Base-by-base conservation (phyloP, 805 yeast genomes). In the Ogataea chonburiensis region DNA sequence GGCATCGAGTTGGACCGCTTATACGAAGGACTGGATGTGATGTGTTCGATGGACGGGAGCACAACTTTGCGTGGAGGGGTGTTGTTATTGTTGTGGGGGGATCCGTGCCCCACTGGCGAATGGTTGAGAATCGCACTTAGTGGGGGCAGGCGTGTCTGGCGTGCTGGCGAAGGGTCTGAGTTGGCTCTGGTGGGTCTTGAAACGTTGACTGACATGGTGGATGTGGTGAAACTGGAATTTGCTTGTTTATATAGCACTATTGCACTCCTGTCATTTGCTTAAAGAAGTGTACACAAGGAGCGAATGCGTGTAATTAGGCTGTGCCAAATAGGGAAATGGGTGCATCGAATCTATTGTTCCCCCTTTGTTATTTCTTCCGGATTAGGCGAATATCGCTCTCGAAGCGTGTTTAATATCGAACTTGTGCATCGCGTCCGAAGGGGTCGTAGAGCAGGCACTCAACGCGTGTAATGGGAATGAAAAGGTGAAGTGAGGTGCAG, bases 11-110 rank as follows among this genome's bases (percentile, higher is more conserved):
- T 36, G 23, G 59, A 50, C 36, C 50, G 46, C 24, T 43, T 41
- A 31, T 45, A 45, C 5, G 38, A 44, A 3, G 59, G 56, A 37
- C 53, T 52, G 17, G 57, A 45, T 8, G 55, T 52, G 20, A 55
- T 27, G 22, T 37, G 47, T 24, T 53, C 55, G 15, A 53, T 46
- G 2, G 60, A 48, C 11, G 58, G 60, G 21, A 55, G 30, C 31
- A 38, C 38, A 10, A 46, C 31, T 34, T 40, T 41, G 16, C 36
- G 34, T n/a, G 45, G 38, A n/a, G 50, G 47, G 8, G 55, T 41
- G 23, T 28, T 25, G 3, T 37, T 24, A 19, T 19, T 19, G n/a
- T n/a, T n/a, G n/a, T 17, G 15, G 7, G 38, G 21, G 15, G 16
- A 12, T 5, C 25, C 30, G 18, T 32, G 29, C 16, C 31, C 17